Conservation (phyloP, 179 eudicot genomes). For the Carnegiea gigantea region DNA sequence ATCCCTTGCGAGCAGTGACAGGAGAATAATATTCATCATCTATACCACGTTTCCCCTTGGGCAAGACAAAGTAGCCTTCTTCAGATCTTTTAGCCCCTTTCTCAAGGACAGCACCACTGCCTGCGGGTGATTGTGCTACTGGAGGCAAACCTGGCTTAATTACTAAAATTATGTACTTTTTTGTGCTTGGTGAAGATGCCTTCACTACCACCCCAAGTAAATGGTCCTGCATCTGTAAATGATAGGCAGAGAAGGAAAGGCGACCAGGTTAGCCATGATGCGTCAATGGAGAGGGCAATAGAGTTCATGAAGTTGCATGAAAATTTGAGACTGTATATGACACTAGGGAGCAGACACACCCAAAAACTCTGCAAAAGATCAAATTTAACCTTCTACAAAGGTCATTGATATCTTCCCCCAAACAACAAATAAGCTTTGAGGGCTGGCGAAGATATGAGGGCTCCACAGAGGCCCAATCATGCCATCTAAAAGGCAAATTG, state of each 20-base stretch:
- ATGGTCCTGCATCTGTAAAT: slow-evolving; percentile 79
- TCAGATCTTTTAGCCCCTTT: slow-evolving; percentile 46
- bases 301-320: not conserved
- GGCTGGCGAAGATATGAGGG: slow-evolving; percentile 6
- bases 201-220: slow-evolving; percentile 82
- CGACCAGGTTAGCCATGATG: slow-evolving; percentile 13
- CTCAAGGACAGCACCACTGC: slow-evolving; percentile 34
- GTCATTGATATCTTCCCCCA: not conserved
- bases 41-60: slow-evolving; percentile 71
- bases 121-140: slow-evolving; percentile 38
- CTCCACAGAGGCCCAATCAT: slow-evolving; percentile 8
- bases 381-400: not conserved
- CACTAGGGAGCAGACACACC: slow-evolving; percentile 7
- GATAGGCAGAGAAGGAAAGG: slow-evolving; percentile 17
- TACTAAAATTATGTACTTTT: slow-evolving; percentile 66
- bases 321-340: not conserved
- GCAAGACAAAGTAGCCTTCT: slow-evolving; percentile 54
- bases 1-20: slow-evolving; percentile 62
- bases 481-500: slow-evolving; percentile 1
- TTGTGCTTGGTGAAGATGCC: slow-evolving; percentile 53
- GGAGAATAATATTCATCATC: slow-evolving; percentile 83
- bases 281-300: not conserved
- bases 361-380: not conserved
- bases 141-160: slow-evolving; percentile 74
- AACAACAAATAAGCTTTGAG: not conserved